A percentile compares a stretch with the other conserved stretches of the same genome.
Conservation (phyloP, 495 filamentous ascomycete genomes). For the Podospora tetraspora region DNA sequence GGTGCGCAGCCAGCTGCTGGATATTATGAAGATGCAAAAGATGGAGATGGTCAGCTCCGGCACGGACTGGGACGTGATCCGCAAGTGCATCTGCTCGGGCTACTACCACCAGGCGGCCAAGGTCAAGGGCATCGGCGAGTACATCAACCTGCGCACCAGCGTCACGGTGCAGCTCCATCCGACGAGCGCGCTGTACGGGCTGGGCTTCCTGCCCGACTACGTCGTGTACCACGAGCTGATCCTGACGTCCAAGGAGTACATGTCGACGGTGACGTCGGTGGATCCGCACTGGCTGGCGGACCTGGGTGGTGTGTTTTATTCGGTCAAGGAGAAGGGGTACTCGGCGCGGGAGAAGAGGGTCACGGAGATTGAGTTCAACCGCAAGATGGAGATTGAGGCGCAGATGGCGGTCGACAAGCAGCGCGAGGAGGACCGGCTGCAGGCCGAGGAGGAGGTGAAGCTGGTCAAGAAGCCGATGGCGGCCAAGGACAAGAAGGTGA, state of each 20-base stretch:
- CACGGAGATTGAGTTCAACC: constrained; percentile 90
- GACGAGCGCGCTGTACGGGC: constrained; percentile 84
- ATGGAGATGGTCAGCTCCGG: constrained; percentile 85
- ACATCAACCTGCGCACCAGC: constrained; percentile 90
- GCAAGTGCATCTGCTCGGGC: constrained; percentile 94
- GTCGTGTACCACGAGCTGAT: constrained; percentile 99
- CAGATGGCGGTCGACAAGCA: constrained; percentile 87
- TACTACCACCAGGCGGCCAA: constrained; percentile 99
- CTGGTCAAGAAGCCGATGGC: constrained; percentile 42
- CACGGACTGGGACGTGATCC: constrained; percentile 92
- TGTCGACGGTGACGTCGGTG: constrained; percentile 94
- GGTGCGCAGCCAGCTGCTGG: constrained; percentile 84
- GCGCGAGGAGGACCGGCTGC: constrained; percentile 57
- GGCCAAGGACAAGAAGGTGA: constrained; percentile 48
- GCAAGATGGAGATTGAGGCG: constrained; percentile 90
- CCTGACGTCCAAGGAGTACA: constrained; percentile 95
- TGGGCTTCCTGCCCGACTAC: constrained; percentile 92
- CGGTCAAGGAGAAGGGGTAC: constrained; percentile 95
- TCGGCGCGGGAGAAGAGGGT: constrained; percentile 82
- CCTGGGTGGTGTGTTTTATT: constrained; percentile 97
- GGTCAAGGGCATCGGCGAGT: constrained; percentile 94
- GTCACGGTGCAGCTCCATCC: constrained; percentile 93
- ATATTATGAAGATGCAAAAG: constrained; percentile 93
- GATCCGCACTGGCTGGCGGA: constrained; percentile 99
- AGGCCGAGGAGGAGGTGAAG: constrained; percentile 41